These are phyloP conservation scores for Acacia crassicarpa DNA, from an alignment of 306 rosid species.

Conservation along the genomic window DNA sequence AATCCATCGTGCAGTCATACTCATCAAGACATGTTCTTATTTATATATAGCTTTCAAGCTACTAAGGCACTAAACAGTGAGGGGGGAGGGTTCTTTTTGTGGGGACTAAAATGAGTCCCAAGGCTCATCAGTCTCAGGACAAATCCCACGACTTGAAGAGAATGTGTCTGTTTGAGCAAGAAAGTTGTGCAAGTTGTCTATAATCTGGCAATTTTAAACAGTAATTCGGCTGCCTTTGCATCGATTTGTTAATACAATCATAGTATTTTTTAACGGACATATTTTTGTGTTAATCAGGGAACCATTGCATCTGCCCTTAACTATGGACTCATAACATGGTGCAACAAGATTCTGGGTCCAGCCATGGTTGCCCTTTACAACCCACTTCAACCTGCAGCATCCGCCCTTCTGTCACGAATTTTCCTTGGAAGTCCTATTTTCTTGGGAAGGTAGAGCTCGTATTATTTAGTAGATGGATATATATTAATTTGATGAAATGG, in stretches of 20 bases:
- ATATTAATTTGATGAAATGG: not conserved
- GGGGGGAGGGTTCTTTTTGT: not conserved
- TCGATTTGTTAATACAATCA: not conserved
- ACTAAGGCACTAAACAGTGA: not conserved
- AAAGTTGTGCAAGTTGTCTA: constrained; percentile 8
- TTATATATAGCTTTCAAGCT: not conserved
- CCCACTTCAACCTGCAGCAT: constrained; percentile 95
- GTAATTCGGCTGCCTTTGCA: constrained; percentile 8
- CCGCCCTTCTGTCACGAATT: constrained; percentile 79
- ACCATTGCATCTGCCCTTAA: constrained; percentile 87
- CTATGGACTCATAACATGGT: constrained; percentile 92
- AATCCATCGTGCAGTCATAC: not conserved
- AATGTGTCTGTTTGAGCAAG: constrained; percentile 8
- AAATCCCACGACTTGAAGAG: not conserved
- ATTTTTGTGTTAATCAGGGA: constrained; percentile 58
- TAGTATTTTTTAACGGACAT: constrained; percentile 8
- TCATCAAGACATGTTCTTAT: constrained; percentile 12
- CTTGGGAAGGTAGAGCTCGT: constrained; percentile 80
- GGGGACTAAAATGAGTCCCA: not conserved
- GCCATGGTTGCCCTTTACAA: constrained; percentile 93
- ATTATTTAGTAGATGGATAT: constrained; percentile 17
- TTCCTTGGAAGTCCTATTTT: constrained; percentile 93
- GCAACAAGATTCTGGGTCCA: constrained; percentile 94
- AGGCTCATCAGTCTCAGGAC: not conserved
- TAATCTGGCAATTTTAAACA: constrained; percentile 18